A percentile compares a stretch with the other conserved stretches of the same genome.
Conservation (phyloP, 1,284 basidiomycete genomes). For the Neolentinus lepideus region DNA sequence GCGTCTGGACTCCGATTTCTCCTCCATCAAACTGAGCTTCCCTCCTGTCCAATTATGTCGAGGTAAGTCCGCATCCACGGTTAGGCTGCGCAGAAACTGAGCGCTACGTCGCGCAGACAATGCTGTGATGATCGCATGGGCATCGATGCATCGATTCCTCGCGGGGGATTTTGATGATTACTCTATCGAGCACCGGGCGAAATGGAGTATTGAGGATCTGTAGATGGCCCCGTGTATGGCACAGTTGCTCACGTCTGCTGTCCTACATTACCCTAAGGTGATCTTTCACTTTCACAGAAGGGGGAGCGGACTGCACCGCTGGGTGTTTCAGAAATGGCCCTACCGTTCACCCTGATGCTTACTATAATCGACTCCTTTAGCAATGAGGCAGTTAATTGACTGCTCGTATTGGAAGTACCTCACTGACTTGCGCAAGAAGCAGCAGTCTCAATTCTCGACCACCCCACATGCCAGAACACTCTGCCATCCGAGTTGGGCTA, state of each 20-base stretch:
- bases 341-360: too few relatives aligned
- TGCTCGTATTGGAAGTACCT: too few relatives aligned
- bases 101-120: conserved; percentile 55
- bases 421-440: too few relatives aligned
- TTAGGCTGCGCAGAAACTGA: neutral
- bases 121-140: conserved; percentile 93
- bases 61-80: conserved; percentile 35
- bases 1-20: conserved; percentile 19
- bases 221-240: neutral
- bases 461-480: too few relatives aligned
- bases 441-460: too few relatives aligned
- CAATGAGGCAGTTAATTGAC: too few relatives aligned
- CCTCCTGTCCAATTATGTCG: conserved; percentile 80
- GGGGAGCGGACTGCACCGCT: too few relatives aligned
- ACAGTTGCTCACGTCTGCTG: neutral
- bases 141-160: conserved; percentile 78
- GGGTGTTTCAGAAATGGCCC: too few relatives aligned
- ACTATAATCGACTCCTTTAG: too few relatives aligned
- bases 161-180: conserved; percentile 59
- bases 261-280: neutral
- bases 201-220: conserved; percentile 68
- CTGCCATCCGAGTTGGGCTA: too few relatives aligned
- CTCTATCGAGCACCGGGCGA: conserved; percentile 45
- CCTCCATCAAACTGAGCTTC: conserved; percentile 39
- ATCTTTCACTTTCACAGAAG: neutral